Conservation (phyloP, 225 moss, liverwort and hornwort genomes). For the Physcomitrium patens region DNA sequence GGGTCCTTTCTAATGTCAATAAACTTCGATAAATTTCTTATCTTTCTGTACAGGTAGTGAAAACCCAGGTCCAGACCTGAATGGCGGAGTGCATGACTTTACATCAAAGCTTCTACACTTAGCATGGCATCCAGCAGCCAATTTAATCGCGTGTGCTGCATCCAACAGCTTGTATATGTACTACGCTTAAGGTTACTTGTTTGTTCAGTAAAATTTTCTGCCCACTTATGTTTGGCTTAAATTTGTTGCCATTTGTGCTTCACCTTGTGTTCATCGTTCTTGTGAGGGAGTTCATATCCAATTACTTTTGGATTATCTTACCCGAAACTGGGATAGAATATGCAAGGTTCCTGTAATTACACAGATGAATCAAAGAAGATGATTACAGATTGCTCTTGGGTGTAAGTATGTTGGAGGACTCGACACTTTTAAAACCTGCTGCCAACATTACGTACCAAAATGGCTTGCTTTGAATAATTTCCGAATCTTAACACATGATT, state of each 20-base stretch:
- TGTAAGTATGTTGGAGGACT: too few species aligned
- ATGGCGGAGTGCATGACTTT: conserved; percentile 97
- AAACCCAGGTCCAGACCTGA: conserved; percentile 86
- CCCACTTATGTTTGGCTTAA: conserved; percentile 32
- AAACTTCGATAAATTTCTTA: conserved; percentile 21
- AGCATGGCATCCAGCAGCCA: conserved; percentile 97
- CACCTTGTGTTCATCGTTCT: conserved; percentile 45
- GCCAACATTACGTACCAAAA: too few species aligned
- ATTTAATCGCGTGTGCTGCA: conserved; percentile 99
- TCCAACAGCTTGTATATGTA: conserved; percentile 99
- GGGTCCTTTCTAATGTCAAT: background rate
- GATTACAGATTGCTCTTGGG: too few species aligned
- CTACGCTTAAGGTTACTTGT: conserved; percentile 91
- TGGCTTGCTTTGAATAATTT: too few species aligned
- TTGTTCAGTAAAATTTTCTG: conserved; percentile 88
- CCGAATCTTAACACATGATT: too few species aligned
- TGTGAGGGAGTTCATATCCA: conserved; percentile 41
- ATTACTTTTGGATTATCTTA: conserved; percentile 39
- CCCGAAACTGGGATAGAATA: conserved; percentile 34
- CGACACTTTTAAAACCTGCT: too few species aligned
- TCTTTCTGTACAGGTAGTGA: conserved; percentile 69
- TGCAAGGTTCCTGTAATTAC: conserved; percentile 34
- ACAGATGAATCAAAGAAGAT: conserved; percentile 31
- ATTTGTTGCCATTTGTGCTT: conserved; percentile 36
- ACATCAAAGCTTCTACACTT: conserved; percentile 98